Base-by-base conservation (phyloP, 78 protist genomes). In the Dictyostelium intermedium region DNA sequence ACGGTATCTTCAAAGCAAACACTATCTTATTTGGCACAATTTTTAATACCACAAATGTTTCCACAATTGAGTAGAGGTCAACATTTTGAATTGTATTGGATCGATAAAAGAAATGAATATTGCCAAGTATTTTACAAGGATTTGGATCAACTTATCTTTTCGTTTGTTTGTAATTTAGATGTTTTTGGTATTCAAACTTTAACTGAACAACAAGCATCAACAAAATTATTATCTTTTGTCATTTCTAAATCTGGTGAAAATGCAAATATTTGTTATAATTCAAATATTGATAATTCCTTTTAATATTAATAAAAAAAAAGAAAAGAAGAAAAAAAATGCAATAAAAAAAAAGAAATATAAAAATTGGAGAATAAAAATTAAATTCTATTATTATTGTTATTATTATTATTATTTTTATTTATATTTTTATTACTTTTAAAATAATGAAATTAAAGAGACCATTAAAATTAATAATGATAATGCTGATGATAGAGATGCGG, bases 81-180 rank as follows among this genome's bases (percentile, higher is more conserved):
- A n/a, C 37, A 78, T 61, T 87, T 78, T 63, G 93, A 87, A 56
- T 18, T 87, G 14, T 87, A 78, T 79, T 87, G 93, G 93, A 27
- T 53, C 2, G 93, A 87, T 63, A 76, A 87, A 35, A 76, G 39
- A 41, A 63, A 41, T 27, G 85, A 79, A 16, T 39, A 32, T 9
- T 56, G 85, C 63, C 50, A 77, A 78, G 79, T 87, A 60, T 87
- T 87, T 61, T 32, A 66, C 5, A 50, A 87, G 41, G 93, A 87
- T 78, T 32, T 87, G 61, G 85, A 76, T 50, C 80, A 53, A 63
- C 85, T 84, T 1, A 63, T 87, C 16, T 78, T 78, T 11, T 61
- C 63, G 0, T 87, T 53, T 79, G 7, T 87, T 8, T 60, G 81
- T 37, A 87, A 84, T n/a, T 60, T 53, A 11, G 93, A 87, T 63